Conservation (phyloP, 495 filamentous ascomycete genomes). For the Pseudevernia furfuracea region DNA sequence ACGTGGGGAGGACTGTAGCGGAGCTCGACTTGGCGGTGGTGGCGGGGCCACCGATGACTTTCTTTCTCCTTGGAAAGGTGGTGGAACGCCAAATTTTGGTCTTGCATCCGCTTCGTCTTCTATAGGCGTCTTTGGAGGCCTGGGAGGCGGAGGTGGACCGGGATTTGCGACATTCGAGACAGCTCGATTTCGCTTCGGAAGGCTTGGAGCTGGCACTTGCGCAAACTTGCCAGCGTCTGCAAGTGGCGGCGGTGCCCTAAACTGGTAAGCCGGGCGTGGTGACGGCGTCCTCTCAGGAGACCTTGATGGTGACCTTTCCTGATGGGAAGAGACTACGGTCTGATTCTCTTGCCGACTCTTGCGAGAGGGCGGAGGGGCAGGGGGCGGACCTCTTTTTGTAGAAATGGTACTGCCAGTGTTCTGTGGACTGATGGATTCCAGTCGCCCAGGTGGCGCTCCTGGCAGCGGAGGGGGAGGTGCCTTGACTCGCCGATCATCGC, state of each 20-base stretch:
- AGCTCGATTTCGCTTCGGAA: constrained; percentile 50
- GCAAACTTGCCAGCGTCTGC: constrained; percentile 79
- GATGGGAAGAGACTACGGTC: constrained; percentile 40
- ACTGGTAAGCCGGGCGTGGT: constrained; percentile 42
- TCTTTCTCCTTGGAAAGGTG: constrained; percentile 67
- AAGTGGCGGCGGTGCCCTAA: constrained; percentile 76
- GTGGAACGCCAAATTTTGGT: constrained; percentile 68
- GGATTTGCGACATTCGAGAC: constrained; percentile 49
- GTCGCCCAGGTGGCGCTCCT: constrained; percentile 39
- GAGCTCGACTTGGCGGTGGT: constrained; percentile 62
- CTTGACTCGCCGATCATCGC: constrained; percentile 40
- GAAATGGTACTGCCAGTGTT: constrained; percentile 54
- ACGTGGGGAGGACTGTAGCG: constrained; percentile 63
- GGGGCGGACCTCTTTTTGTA: constrained; percentile 62
- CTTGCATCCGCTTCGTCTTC: constrained; percentile 50
- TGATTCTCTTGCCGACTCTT: constrained; percentile 46
- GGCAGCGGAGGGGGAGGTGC: constrained; percentile 53
- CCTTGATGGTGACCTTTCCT: constrained; percentile 46
- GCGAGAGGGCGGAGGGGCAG: constrained; percentile 77
- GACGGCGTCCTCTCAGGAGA: constrained; percentile 35
- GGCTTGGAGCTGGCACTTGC: constrained; percentile 44
- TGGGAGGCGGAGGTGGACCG: constrained; percentile 75
- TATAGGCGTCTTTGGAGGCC: constrained; percentile 78
- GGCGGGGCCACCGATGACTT: constrained; percentile 55
- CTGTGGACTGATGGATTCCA: constrained; percentile 56